A percentile compares a stretch with the other conserved stretches of the same genome.
Conservation (phyloP, 306 rosid species). For the Spatholobus suberectus region DNA sequence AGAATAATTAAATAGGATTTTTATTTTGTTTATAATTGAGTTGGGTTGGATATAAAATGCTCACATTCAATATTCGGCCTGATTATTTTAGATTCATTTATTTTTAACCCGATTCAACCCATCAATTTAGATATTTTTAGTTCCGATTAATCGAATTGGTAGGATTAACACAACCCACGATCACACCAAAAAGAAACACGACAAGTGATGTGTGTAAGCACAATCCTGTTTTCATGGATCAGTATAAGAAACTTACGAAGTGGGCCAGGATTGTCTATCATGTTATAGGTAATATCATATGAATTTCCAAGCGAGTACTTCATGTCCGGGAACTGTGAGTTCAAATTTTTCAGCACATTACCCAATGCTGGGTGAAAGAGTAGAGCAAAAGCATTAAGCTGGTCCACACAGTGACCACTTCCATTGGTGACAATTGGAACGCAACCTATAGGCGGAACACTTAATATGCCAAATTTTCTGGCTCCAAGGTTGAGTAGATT, state of each 20-base stretch:
- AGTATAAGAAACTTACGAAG: constrained; percentile 25
- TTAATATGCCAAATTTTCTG: constrained; percentile 46
- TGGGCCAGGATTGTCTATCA: not conserved
- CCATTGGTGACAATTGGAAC: not conserved
- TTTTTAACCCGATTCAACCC: too few relatives aligned
- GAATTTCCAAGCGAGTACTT: constrained; percentile 45
- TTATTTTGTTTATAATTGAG: too few relatives aligned
- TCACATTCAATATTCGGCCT: too few relatives aligned
- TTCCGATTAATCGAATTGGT: too few relatives aligned
- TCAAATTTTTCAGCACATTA: constrained; percentile 13
- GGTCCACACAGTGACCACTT: not conserved
- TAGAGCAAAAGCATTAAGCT: constrained; percentile 31
- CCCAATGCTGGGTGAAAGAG: not conserved
- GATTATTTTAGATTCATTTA: too few relatives aligned
- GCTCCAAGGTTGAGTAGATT: constrained; percentile 42
- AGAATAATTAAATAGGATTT: too few relatives aligned
- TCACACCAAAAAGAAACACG: too few relatives aligned
- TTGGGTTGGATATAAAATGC: too few relatives aligned
- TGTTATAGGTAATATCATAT: not conserved
- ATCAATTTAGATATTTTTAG: too few relatives aligned
- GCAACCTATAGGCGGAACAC: constrained; percentile 50
- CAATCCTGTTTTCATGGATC: not conserved
- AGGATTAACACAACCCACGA: too few relatives aligned
- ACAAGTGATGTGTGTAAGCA: too few relatives aligned
- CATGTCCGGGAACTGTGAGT: constrained; percentile 21